phyloP scores from a whole-genome alignment of 139 green algal species.

The Monoraphidium neglectum region DNA sequence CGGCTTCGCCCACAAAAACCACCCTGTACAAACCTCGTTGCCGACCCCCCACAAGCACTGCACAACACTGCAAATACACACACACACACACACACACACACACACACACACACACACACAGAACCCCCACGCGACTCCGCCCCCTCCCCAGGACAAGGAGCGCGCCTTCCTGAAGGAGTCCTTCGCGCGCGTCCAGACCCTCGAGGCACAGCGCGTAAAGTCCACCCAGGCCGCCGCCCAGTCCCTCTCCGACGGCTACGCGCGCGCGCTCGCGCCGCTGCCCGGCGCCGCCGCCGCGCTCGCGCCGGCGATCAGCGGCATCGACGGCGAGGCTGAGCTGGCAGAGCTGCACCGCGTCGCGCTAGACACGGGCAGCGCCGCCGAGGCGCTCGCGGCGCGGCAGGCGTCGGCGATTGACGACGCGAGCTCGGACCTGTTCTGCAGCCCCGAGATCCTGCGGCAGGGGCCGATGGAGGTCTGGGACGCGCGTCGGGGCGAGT shows the following conservation, averaged over 20 bases:
- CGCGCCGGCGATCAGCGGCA: slow-evolving; percentile 25
- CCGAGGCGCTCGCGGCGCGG: slow-evolving; percentile 44
- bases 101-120: too few species aligned
- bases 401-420: slow-evolving; percentile 57
- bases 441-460: slow-evolving; percentile 68
- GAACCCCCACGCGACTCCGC: not conserved
- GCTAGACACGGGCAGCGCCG: slow-evolving; percentile 21
- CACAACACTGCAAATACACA: not conserved
- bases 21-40: not conserved
- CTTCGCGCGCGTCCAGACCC: slow-evolving; percentile 40
- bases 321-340: slow-evolving; percentile 38
- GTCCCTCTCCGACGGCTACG: slow-evolving; percentile 21
- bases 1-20: too few species aligned
- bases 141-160: slow-evolving; percentile 38
- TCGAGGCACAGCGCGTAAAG: slow-evolving; percentile 51
- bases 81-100: too few species aligned
- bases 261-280: not conserved
- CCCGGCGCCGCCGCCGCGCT: not conserved
- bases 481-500: slow-evolving; percentile 39
- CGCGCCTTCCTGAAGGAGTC: slow-evolving; percentile 49
- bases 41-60: too few species aligned
- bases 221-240: slow-evolving; percentile 19
- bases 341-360: slow-evolving; percentile 22
- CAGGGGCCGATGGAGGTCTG: slow-evolving; percentile 62
- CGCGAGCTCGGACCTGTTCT: slow-evolving; percentile 65